A percentile compares a stretch with the other conserved stretches of the same genome.
These are phyloP conservation scores for Claviceps quebecensis DNA, from an alignment of 2,329 filamentous ascomycete species.

Conservation along the genomic window DNA sequence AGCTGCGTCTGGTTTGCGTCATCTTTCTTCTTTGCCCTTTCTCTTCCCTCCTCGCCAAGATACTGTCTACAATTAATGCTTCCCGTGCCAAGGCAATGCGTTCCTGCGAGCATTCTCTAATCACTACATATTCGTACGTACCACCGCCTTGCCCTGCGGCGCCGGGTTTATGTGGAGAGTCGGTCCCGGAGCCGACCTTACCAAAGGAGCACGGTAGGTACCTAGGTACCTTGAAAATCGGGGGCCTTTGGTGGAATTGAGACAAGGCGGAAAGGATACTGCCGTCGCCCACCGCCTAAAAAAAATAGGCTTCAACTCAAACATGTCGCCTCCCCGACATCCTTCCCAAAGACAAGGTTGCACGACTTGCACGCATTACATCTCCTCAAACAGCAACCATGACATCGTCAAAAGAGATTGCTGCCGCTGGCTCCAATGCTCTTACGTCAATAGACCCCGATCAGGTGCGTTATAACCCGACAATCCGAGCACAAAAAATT, in stretches of 20 bases:
- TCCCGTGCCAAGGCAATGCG: too few species aligned
- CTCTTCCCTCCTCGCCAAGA: too few species aligned
- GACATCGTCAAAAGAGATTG: slow-evolving; percentile 28
- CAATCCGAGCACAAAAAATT: neutral
- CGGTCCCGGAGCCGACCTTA: neutral
- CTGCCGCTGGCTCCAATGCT: slow-evolving; percentile 17
- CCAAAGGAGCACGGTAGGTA: neutral
- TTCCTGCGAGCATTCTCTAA: too few species aligned
- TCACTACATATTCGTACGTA: too few species aligned
- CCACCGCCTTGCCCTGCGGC: too few species aligned
- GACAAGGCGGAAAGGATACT: neutral
- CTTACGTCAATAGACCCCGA: slow-evolving; percentile 25
- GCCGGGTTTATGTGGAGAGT: neutral
- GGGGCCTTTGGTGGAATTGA: slow-evolving; percentile 1
- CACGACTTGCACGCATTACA: neutral
- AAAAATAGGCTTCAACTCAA: slow-evolving; percentile 3
- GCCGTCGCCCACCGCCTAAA: slow-evolving; percentile 16
- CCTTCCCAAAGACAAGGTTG: neutral
- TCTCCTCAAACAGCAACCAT: slow-evolving; percentile 15
- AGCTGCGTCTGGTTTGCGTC: too few species aligned
- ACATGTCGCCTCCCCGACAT: slow-evolving; percentile 9
- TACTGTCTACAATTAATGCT: too few species aligned
- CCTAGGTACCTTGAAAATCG: slow-evolving; percentile 12
- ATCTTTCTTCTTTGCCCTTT: too few species aligned
- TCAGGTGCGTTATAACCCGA: slow-evolving; percentile 19